Base-by-base conservation (phyloP, 1,284 basidiomycete genomes). In the Tetrapyrgos nigripes region DNA sequence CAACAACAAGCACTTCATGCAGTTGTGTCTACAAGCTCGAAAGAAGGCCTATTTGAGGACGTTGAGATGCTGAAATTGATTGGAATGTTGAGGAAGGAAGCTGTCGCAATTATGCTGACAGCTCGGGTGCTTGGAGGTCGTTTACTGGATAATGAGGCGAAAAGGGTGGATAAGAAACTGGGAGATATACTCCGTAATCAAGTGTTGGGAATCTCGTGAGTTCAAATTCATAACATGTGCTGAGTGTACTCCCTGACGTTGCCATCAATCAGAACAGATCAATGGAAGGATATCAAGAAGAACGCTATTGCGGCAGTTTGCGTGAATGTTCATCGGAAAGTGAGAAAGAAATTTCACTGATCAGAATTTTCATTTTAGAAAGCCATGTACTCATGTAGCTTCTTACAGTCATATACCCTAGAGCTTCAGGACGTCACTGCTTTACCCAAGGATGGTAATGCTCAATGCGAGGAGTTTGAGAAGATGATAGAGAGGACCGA, bases 51-150 rank as follows among this genome's bases (percentile, higher is more conserved):
- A 4, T 64, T 62, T 24, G 52, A 58, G 27, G 58, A 64, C 14
- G 54, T 35, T 3, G 62, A 64, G 44, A 60, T 64, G 57, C 29
- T 47, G 28, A 60, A 55, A 21, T 46, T 64, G 0, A 43, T 64
- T 33, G 48, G 48, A 13, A 64, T 62, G 60, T 17, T 64, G 4
- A 60, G 58, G 3, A 53, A 33, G 14, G 53, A 33, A 1, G 60
- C 60, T 6, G 50, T 50, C 1, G 48, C 21, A 1, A 29, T 58
- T 9, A 40, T 62, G 27, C 62, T 60, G 10, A 46, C 48, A 0
- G 52, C 48, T 28, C 56, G 53, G 40, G 58, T 57, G 13, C 24
- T 60, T 45, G 54, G 58, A 4, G 45, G 58, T 17, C 24, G 58
- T 11, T 44, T 62, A 14, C 51, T 62, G 23, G 14, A 8, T 33